Base-by-base conservation (phyloP, 306 rosid genomes). In the Arachis stenosperma region DNA sequence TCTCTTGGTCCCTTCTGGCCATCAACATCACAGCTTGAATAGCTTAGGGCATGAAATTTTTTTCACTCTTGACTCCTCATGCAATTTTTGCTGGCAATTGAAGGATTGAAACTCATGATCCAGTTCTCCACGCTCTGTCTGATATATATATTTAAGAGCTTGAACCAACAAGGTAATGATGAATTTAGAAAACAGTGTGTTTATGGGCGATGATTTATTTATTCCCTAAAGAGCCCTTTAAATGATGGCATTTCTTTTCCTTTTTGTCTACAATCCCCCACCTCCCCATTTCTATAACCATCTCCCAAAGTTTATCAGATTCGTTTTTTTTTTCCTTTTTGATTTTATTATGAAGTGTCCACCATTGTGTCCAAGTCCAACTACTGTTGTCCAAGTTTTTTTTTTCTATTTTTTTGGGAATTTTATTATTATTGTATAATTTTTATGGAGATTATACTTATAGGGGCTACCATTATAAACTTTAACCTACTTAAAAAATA, bases 211-310 rank as follows among this genome's bases (percentile, higher is more conserved):
- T 79, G 8, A 68, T 67, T 63, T 67, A 51, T 66, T 85, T 77
- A 88, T 47, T 48, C 59, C 59, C 56, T 75, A 67, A 64, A 33
- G 37, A 33, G 82, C 84, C 84, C 82, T 76, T 77, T 76, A 50
- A 82, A 80, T 83, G 65, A 77, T 79, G 55, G 43, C 73, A 17
- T 78, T 78, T 78, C 51, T 79, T 54, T 70, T 65, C 81, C 79
- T 81, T 87, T 78, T 68, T 86, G 63, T 84, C 83, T 43, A 17
- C 6, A 70, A 56, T 74, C 33, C 64, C 85, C 84, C 91, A 79
- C 87, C 78, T 75, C 77, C 72, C 52, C 48, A 44, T 62, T 50
- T 83, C 78, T 61, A 58, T 52, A 64, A 56, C 65, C 54, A 15
- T 62, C 73, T 80, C 55, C 61, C 68, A 44, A 74, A 80, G 40